Base-by-base conservation (phyloP, 2,329 filamentous ascomycete species). In the Triangularia verruculosa region DNA sequence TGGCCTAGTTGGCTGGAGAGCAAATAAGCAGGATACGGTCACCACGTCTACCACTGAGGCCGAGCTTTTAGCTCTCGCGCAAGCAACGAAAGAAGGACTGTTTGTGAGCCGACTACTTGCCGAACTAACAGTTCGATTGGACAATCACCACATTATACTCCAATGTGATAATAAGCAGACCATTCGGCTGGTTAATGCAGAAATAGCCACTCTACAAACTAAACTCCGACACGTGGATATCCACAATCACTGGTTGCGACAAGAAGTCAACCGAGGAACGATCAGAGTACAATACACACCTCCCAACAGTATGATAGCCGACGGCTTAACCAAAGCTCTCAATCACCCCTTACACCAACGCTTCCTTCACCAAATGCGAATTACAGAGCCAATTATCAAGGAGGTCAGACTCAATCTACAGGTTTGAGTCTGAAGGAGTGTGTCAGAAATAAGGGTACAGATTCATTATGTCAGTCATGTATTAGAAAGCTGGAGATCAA, bases 1-100 rank as follows among this genome's bases (percentile, higher is more conserved):
- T 12, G 58, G 61, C 3, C 25, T 57, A 4, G 57, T 66, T 52
- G 52, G 51, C 2, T 65, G 52, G 56, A 11, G 60, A 1, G 60
- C 51, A 12, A 65, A 59, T 43, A 65, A 65, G 20, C 51, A 65
- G 32, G 32, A 62, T 28, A 28, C 27, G 27, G 27, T 28, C 27
- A 28, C 27, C 27, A 28, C 27, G 27, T 28, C 27, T 28, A n/a
- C n/a, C n/a, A n/a, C n/a, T n/a, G n/a, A n/a, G n/a, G n/a, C n/a
- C n/a, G n/a, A n/a, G n/a, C n/a, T 28, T 32, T 32, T 32, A 32
- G 30, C 30, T 32, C 30, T 32, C 30, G 30, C 30, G 30, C 30
- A 32, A 32, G 30, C 30, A 28, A 28, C 27, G 27, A 28, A 28
- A 28, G 27, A 28, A 28, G 27, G 27, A 28, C 27, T 28, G 27